Conservation (phyloP, 495 filamentous ascomycete genomes). For the Talaromyces nanjingensis region DNA sequence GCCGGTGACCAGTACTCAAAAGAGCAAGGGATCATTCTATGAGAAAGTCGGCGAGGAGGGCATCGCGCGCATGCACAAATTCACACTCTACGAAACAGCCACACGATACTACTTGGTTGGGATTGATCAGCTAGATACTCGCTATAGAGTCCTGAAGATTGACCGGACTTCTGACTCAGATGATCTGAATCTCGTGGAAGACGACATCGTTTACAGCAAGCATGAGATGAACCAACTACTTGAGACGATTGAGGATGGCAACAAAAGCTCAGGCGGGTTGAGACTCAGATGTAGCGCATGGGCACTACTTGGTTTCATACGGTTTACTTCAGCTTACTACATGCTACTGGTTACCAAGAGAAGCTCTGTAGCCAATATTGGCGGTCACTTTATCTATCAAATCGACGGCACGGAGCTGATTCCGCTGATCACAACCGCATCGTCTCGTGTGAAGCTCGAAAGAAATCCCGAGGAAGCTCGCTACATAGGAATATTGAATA, state of each 20-base stretch:
- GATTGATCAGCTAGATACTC: constrained; percentile 76
- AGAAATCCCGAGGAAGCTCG: constrained; percentile 83
- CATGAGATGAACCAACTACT: constrained; percentile 88
- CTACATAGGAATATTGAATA: constrained; percentile 81
- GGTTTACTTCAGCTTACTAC: constrained; percentile 94
- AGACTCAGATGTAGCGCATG: constrained; percentile 85
- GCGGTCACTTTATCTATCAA: constrained; percentile 92
- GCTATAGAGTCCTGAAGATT: constrained; percentile 89
- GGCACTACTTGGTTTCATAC: constrained; percentile 91
- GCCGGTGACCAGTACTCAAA: constrained; percentile 28
- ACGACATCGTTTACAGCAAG: constrained; percentile 89
- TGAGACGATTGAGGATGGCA: constrained; percentile 93
- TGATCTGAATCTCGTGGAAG: constrained; percentile 77
- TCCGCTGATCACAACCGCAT: constrained; percentile 61
- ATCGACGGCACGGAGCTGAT: constrained; percentile 93
- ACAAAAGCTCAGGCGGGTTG: constrained; percentile 84
- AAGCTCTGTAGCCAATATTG: constrained; percentile 90
- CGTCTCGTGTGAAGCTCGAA: constrained; percentile 64
- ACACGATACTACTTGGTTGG: constrained; percentile 91
- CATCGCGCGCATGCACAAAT: constrained; percentile 86
- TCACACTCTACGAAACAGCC: constrained; percentile 89
- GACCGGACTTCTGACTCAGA: constrained; percentile 80
- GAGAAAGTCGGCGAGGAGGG: constrained; percentile 60
- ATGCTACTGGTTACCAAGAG: constrained; percentile 96
- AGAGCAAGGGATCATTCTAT: constrained; percentile 41